Conservation (phyloP, 345 rosid species). For the Salix koriyanagi region DNA sequence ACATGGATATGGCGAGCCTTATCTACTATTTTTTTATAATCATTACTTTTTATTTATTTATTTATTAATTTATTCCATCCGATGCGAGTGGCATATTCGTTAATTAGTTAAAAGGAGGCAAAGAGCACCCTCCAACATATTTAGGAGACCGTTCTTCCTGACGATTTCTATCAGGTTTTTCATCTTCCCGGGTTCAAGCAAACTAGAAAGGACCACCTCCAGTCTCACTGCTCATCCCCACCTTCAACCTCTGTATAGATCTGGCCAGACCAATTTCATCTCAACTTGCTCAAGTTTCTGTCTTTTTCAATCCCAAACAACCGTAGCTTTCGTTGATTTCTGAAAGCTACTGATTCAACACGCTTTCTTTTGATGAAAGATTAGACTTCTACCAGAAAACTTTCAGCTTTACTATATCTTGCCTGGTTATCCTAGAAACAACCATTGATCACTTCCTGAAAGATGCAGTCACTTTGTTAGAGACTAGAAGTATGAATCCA, state of each 20-base stretch:
- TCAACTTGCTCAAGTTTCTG: neutral
- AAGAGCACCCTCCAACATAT: too few species aligned
- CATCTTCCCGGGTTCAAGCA: neutral
- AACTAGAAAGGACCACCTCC: neutral
- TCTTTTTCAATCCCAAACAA: neutral
- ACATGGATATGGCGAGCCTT: too few species aligned
- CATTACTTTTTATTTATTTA: too few species aligned
- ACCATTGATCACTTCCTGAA: neutral
- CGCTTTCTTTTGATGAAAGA: neutral
- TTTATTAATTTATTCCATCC: too few species aligned
- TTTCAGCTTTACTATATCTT: neutral
- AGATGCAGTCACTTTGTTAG: neutral
- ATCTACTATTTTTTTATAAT: too few species aligned
- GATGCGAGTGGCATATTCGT: too few species aligned
- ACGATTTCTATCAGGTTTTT: neutral
- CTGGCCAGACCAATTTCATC: neutral
- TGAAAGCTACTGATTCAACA: neutral
- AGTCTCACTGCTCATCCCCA: neutral
- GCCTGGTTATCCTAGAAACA: neutral
- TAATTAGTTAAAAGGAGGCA: too few species aligned
- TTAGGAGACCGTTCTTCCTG: neutral
- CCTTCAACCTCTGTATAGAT: neutral
- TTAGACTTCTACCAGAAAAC: neutral
- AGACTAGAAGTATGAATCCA: conserved; percentile 45
- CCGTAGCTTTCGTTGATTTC: neutral